phyloP scores from a whole-genome alignment of 352 stramenopile genomes.

The Globisporangium iwayamae region DNA sequence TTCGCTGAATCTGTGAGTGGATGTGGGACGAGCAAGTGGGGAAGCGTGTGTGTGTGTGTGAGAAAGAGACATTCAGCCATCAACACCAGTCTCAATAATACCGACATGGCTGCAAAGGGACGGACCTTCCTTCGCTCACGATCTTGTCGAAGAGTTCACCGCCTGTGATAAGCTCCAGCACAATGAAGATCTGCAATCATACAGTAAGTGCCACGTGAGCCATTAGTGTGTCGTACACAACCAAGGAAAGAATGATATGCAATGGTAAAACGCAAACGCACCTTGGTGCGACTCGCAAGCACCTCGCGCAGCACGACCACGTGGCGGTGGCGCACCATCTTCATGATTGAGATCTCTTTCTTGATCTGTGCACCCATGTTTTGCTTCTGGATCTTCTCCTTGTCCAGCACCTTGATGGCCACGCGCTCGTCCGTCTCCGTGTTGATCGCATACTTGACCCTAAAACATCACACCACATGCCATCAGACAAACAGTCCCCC shows the following conservation, averaged over 20 bases:
- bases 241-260: no score
- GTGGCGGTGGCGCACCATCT: constrained; percentile 91
- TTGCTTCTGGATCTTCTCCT: constrained; percentile 98
- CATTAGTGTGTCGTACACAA: no score
- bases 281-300: constrained; percentile 94
- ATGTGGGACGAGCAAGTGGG: neutral
- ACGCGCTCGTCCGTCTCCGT: constrained; percentile 93
- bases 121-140: constrained; percentile 86
- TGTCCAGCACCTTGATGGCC: constrained; percentile 98
- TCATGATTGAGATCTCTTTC: constrained; percentile 99
- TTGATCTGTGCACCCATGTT: constrained; percentile 98
- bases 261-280: constrained; percentile 24
- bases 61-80: constrained; percentile 4
- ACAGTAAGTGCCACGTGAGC: neutral
- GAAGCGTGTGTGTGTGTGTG: constrained; percentile 11
- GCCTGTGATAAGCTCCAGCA: constrained; percentile 89
- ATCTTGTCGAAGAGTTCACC: constrained; percentile 97
- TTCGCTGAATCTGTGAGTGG: constrained; percentile 85
- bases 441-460: constrained; percentile 94
- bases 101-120: constrained; percentile 1
- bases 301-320: constrained; percentile 88
- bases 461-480: constrained; percentile 15
- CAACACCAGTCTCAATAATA: neutral
- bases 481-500: neutral
- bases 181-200: constrained; percentile 93